Percentiles rank a stretch among this genome's conserved stretches.
phyloP scores from a whole-genome alignment of 306 rosid species.

The Acmispon strigosus region DNA sequence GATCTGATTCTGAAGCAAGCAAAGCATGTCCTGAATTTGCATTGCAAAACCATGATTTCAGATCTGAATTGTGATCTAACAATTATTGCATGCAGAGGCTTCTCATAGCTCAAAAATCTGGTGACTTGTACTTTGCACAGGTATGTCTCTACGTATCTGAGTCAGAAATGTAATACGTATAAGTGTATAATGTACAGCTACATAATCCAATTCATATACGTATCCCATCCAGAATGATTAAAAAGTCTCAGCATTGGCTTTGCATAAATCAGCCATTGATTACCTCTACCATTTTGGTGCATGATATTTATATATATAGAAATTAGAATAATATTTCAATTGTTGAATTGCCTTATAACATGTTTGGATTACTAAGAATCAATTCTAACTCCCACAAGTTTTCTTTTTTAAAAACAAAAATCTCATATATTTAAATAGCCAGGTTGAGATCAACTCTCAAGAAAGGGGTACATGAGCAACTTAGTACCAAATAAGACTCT shows the following conservation, averaged over 20 bases:
- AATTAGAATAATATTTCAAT: not conserved
- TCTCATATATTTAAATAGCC: too few species aligned
- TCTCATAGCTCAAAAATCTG: not conserved
- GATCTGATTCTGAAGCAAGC: not conserved
- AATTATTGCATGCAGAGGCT: not conserved
- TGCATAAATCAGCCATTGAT: not conserved
- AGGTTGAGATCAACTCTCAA: too few species aligned
- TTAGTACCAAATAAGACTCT: too few species aligned
- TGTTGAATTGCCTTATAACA: not conserved
- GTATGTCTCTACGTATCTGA: not conserved
- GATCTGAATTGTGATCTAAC: not conserved
- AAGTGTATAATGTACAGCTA: not conserved
- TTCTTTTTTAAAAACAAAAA: too few species aligned
- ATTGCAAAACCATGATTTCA: conserved; percentile 14
- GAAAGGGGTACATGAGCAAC: too few species aligned
- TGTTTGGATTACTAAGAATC: too few species aligned
- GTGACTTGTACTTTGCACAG: not conserved
- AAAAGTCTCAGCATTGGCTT: not conserved
- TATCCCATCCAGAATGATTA: not conserved
- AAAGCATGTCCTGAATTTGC: conserved; percentile 4
- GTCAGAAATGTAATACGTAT: not conserved
- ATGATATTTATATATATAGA: too few species aligned
- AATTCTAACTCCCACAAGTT: too few species aligned
- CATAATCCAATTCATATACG: not conserved
- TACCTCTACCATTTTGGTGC: too few species aligned